Evolutionary conservation across 768 basidiomycete species (phyloP).

Genomic region (Inosperma sp.): DNA sequence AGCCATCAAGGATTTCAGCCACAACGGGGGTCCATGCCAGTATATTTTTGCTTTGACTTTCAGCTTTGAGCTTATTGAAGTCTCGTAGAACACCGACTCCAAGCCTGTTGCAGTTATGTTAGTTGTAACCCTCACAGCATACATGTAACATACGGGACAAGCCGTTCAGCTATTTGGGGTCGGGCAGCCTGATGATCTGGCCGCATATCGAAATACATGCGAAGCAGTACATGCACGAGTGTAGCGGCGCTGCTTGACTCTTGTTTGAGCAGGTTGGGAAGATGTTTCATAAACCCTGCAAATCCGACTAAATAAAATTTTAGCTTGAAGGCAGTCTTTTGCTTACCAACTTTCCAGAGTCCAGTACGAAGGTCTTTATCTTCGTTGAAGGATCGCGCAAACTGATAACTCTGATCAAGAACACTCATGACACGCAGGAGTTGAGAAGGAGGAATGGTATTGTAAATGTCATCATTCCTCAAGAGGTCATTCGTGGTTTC

Average conservation of each 20-base stretch:
- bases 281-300: constrained; percentile 97
- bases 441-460: constrained; percentile 90
- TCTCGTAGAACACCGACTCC: constrained; percentile 85
- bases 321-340: neutral
- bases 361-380: constrained; percentile 96
- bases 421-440: constrained; percentile 91
- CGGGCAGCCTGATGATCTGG: constrained; percentile 80
- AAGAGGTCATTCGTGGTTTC: constrained; percentile 96
- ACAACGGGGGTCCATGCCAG: constrained; percentile 98
- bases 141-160: constrained; percentile 55
- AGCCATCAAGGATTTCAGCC: constrained; percentile 89
- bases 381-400: constrained; percentile 95
- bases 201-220: constrained; percentile 93
- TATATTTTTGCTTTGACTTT: constrained; percentile 93
- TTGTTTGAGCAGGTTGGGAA: constrained; percentile 96
- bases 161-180: constrained; percentile 69
- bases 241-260: constrained; percentile 97
- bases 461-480: constrained; percentile 88
- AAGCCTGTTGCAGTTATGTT: constrained; percentile 46
- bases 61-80: constrained; percentile 83
- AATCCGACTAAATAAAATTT: no score
- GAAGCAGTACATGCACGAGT: constrained; percentile 82
- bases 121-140: constrained; percentile 8
- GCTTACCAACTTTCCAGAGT: constrained; percentile 98
- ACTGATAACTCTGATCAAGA: constrained; percentile 95